Conservation (phyloP, 1,139 yeast genomes). For the Nakaseomyces bracarensis region DNA sequence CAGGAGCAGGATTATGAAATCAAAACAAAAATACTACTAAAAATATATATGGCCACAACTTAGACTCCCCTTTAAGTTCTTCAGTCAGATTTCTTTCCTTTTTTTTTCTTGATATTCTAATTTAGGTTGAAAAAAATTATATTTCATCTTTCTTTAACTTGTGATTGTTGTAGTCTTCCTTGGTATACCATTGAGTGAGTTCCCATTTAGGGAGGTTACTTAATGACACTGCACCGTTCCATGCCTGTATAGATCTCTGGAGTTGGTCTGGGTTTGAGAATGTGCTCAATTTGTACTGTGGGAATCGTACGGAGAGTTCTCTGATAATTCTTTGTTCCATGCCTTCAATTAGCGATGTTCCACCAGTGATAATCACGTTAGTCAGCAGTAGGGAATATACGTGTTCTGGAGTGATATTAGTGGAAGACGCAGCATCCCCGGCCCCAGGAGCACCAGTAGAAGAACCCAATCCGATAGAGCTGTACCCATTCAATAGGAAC, state of each 20-base stretch:
- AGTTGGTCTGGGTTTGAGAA: slow-evolving; percentile 27
- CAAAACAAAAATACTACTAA: no score
- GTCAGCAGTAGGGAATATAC: slow-evolving; percentile 34
- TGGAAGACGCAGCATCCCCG: slow-evolving; percentile 1
- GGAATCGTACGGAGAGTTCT: slow-evolving; percentile 36
- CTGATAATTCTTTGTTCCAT: slow-evolving; percentile 53
- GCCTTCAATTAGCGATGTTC: slow-evolving; percentile 51
- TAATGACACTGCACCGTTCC: slow-evolving; percentile 27
- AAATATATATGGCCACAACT: no score
- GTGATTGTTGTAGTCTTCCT: slow-evolving; percentile 15
- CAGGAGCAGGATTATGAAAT: no score
- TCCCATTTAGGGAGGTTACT: slow-evolving; percentile 27
- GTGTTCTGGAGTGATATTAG: slow-evolving; percentile 17
- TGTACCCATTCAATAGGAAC: slow-evolving; percentile 2
- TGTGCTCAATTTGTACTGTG: slow-evolving; percentile 29
- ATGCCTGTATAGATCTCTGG: slow-evolving; percentile 27
- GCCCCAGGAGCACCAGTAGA: slow-evolving; percentile 6
- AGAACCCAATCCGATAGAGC: slow-evolving; percentile 10
- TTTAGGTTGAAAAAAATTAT: no score
- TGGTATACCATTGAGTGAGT: slow-evolving; percentile 25
- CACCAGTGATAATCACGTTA: slow-evolving; percentile 64
- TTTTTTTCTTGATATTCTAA: no score
- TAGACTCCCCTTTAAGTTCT: no score
- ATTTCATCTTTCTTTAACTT: background rate
- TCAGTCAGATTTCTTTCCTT: no score